phyloP scores from a whole-genome alignment of 495 filamentous ascomycete genomes.

The Aspergillus leporis region DNA sequence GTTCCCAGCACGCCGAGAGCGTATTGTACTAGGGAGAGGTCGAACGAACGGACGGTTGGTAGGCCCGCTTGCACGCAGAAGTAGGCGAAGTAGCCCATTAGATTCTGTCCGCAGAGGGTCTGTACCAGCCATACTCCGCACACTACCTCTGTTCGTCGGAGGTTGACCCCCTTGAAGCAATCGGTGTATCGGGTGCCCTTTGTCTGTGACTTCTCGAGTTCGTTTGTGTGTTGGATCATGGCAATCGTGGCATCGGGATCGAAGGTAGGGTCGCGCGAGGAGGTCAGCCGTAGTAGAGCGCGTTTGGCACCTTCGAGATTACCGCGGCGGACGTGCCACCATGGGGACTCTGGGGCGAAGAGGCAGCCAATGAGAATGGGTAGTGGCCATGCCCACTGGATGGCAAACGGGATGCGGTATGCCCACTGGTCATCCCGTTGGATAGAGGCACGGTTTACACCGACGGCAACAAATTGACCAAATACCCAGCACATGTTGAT shows the following conservation, averaged over 20 bases:
- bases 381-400: slow-evolving; percentile 76
- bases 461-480: slow-evolving; percentile 66
- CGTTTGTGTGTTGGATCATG: slow-evolving; percentile 73
- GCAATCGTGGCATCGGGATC: slow-evolving; percentile 66
- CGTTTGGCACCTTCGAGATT: slow-evolving; percentile 58
- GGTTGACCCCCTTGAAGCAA: slow-evolving; percentile 68
- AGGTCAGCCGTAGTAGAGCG: slow-evolving; percentile 59
- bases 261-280: slow-evolving; percentile 52
- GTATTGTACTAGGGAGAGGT: slow-evolving; percentile 66
- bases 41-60: slow-evolving; percentile 53
- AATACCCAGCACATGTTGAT: slow-evolving; percentile 76
- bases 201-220: slow-evolving; percentile 61
- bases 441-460: slow-evolving; percentile 60
- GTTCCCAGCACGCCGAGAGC: slow-evolving; percentile 65
- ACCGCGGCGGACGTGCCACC: slow-evolving; percentile 71
- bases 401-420: slow-evolving; percentile 61
- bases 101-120: slow-evolving; percentile 65
- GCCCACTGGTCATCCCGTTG: slow-evolving; percentile 53
- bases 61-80: slow-evolving; percentile 70
- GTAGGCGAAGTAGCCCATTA: slow-evolving; percentile 70
- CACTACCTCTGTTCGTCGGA: slow-evolving; percentile 67
- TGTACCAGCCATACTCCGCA: slow-evolving; percentile 72
- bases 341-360: slow-evolving; percentile 70
- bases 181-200: slow-evolving; percentile 61
- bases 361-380: slow-evolving; percentile 63